Evolutionary conservation across 2,329 filamentous ascomycete species (phyloP).

Genomic region (Diaporthe citriasiana): DNA sequence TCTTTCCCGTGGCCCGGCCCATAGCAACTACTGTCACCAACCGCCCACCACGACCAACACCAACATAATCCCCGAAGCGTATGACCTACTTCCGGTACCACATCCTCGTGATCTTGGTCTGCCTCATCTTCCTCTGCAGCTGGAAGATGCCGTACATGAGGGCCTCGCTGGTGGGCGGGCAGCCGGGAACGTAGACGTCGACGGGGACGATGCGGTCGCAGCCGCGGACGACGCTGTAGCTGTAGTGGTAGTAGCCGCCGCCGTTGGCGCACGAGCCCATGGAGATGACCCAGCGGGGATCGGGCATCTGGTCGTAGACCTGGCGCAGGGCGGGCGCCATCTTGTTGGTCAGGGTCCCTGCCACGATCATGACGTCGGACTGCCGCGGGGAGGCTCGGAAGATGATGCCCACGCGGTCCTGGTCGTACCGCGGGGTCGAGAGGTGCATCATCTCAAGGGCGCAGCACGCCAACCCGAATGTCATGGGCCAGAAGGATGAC

Average conservation of each 20-base stretch:
- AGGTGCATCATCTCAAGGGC: slow-evolving; percentile 95
- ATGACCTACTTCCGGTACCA: slow-evolving; percentile 64
- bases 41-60: background rate
- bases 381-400: slow-evolving; percentile 77
- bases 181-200: slow-evolving; percentile 78
- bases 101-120: slow-evolving; percentile 60
- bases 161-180: slow-evolving; percentile 64
- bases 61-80: background rate
- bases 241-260: slow-evolving; percentile 82
- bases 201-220: slow-evolving; percentile 77
- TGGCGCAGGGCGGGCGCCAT: slow-evolving; percentile 93
- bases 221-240: slow-evolving; percentile 75
- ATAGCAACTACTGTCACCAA: background rate
- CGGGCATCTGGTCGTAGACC: slow-evolving; percentile 96
- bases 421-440: slow-evolving; percentile 89
- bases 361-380: slow-evolving; percentile 94
- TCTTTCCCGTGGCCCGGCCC: background rate
- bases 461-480: slow-evolving; percentile 90
- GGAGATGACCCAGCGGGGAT: slow-evolving; percentile 84
- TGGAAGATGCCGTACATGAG: slow-evolving; percentile 73
- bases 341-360: slow-evolving; percentile 94
- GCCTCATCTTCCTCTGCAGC: slow-evolving; percentile 78
- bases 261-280: slow-evolving; percentile 82
- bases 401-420: slow-evolving; percentile 88
- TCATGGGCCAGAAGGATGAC: slow-evolving; percentile 89